A percentile compares a stretch with the other conserved stretches of the same genome.
These are phyloP conservation scores for Paramecium sexaurelia DNA, from an alignment of 73 alveolate species.

Conservation along the genomic window DNA sequence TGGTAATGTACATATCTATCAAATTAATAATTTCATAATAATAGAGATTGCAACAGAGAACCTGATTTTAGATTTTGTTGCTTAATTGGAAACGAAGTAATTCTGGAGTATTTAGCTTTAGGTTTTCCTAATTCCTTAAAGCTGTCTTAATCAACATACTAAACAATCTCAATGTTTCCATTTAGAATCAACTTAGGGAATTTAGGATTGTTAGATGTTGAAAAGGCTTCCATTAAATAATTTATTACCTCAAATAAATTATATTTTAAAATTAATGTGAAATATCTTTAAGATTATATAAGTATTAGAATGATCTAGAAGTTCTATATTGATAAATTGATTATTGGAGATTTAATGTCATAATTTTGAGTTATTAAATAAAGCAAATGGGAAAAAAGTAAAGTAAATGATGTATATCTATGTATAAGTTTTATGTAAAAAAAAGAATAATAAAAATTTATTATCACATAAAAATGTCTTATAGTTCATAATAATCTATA, in stretches of 20 bases:
- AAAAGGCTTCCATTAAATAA: not conserved
- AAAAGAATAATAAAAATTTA: not conserved
- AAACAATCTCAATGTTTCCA: not conserved
- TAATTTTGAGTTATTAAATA: too few relatives aligned
- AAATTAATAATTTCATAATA: not conserved
- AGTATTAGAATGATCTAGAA: not conserved
- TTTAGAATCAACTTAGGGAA: not conserved
- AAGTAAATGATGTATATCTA: not conserved
- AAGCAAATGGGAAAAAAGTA: too few relatives aligned
- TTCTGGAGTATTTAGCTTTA: not conserved
- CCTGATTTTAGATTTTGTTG: not conserved
- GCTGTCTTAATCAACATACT: not conserved
- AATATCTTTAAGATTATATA: not conserved
- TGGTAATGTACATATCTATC: not conserved
- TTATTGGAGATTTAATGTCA: too few relatives aligned
- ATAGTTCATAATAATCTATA: not conserved
- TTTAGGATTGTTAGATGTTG: not conserved
- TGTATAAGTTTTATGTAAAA: not conserved
- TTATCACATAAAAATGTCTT: conserved; percentile 12
- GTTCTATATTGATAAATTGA: not conserved
- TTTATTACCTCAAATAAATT: not conserved
- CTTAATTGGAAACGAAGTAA: not conserved
- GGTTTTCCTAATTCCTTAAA: not conserved
- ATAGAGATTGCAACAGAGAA: not conserved
- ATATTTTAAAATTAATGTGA: not conserved